phyloP scores from a whole-genome alignment of 73 alveolate species.

The Tetrahymena thermophila region DNA sequence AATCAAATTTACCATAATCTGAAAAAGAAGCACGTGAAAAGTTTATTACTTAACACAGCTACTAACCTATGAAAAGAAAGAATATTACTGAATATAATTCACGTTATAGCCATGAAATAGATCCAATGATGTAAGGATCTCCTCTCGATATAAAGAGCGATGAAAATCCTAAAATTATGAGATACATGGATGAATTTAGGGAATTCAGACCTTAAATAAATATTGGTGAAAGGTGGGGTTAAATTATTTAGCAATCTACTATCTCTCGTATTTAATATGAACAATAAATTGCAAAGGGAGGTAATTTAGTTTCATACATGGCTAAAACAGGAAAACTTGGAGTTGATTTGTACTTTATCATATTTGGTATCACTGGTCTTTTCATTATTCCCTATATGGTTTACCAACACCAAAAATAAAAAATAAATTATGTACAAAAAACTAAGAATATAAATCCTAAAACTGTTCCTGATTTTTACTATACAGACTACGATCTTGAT shows the following conservation, averaged over 20 bases:
- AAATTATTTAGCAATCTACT: neutral
- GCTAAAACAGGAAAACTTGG: neutral
- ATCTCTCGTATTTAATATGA: neutral
- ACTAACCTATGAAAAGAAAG: neutral
- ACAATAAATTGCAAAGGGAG: neutral
- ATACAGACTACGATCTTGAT: neutral
- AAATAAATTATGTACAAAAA: neutral
- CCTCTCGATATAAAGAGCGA: neutral
- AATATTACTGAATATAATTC: neutral
- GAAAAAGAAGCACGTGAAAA: neutral
- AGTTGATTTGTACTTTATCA: neutral
- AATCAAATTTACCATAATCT: neutral
- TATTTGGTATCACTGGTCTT: neutral
- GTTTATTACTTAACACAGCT: neutral
- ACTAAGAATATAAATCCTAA: neutral
- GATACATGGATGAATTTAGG: neutral
- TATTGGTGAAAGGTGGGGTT: neutral
- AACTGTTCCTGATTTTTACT: neutral
- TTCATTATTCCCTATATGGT: neutral
- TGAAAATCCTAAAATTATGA: neutral
- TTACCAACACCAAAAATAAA: neutral
- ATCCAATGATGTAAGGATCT: conserved; percentile 1
- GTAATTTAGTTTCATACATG: neutral
- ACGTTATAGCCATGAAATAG: neutral
- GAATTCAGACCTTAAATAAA: neutral